Base-by-base conservation (phyloP, 2,329 filamentous ascomycete species). In the Keithomyces neogunnii region DNA sequence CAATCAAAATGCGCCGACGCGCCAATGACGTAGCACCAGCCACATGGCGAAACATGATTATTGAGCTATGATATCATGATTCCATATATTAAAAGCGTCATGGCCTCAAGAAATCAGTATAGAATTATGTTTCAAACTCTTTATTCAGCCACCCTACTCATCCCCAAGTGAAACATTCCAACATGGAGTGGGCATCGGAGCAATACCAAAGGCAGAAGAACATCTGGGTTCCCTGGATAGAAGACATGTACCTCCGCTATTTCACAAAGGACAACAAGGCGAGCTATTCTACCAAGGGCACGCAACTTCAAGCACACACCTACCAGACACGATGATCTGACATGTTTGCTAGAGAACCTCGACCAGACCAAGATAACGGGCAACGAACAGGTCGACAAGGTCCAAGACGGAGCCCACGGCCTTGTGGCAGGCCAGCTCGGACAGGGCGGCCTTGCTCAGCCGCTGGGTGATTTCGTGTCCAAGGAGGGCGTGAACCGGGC, bases 261-360 rank as follows among this genome's bases (percentile, higher is more conserved):
- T 88, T 88, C 67, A 86, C 84, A 60, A 85, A 84, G 56, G 84
- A 88, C 63, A 89, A 89, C 75, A 88, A 89, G 69, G 79, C 84
- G 4, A 84, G 79, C 63, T 89, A 89, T 61, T 73, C 80, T 5
- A 76, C 84, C 2, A 88, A 85, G 67, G 77, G 85, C 87, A 66
- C 35, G 70, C 5, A 26, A 40, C 38, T 5, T 26, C 3, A 26
- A 3, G 36, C 3, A 5, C 13, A 26, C 4, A 8, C 13, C 28
- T 40, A 19, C 19, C 19, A 5, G 11, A 40, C 5, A 5, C 26
- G n/a, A 13, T 5, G 26, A 7, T 1, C 31, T 32, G 26, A 48
- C 45, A 43, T 36, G 9, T 19, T 29, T 13, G 8, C 13, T 29
- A 87, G 84, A 86, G 53, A 75, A 77, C 56, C 80, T 89, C 55